Evolutionary conservation across 2,329 filamentous ascomycete genomes (phyloP).

Genomic region (Escovopsis weberi): DNA sequence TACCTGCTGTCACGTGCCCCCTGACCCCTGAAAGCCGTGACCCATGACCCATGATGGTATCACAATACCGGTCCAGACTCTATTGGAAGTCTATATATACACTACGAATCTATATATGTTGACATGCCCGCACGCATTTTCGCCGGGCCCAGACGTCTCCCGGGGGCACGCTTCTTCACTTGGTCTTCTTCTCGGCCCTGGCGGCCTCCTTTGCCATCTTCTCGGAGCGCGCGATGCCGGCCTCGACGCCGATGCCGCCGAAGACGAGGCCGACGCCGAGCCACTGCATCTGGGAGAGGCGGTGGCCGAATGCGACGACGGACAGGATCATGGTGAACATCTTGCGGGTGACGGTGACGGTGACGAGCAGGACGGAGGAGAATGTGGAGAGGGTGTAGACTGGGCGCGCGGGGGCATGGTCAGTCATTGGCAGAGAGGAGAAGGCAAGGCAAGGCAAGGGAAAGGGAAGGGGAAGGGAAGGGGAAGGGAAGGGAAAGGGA

Average conservation of each 20-base stretch:
- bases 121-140: too few relatives aligned
- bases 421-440: slow-evolving; percentile 4
- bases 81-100: too few relatives aligned
- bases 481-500: not conserved
- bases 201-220: slow-evolving; percentile 66
- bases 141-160: too few relatives aligned
- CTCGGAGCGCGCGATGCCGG: slow-evolving; percentile 62
- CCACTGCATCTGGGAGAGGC: slow-evolving; percentile 80
- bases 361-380: slow-evolving; percentile 81
- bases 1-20: too few relatives aligned
- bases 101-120: too few relatives aligned
- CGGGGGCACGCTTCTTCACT: too few relatives aligned
- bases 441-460: not conserved
- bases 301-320: slow-evolving; percentile 87
- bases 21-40: too few relatives aligned
- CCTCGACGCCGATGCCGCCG: slow-evolving; percentile 87
- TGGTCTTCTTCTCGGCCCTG: slow-evolving; percentile 27
- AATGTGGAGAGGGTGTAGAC: slow-evolving; percentile 89
- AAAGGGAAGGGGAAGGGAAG: not conserved
- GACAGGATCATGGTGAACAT: slow-evolving; percentile 99
- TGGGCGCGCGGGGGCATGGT: slow-evolving; percentile 14
- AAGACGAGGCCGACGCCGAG: slow-evolving; percentile 85
- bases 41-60: too few relatives aligned
- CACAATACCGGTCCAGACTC: too few relatives aligned
- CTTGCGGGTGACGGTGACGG: slow-evolving; percentile 92